Base-by-base conservation (phyloP, 177 flowering plant species). In the Vitis hybrid region DNA sequence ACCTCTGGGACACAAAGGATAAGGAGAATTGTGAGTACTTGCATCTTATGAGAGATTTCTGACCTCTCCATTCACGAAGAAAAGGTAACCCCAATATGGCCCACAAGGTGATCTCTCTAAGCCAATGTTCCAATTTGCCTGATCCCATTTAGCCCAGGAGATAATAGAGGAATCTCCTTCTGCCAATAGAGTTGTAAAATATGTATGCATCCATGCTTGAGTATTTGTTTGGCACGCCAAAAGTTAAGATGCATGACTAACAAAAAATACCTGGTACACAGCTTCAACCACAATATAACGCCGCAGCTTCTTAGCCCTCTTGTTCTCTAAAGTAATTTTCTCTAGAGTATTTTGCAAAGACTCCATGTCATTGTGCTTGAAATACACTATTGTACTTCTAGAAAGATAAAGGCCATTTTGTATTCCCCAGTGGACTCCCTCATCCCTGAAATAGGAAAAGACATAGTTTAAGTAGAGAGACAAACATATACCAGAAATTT, bases 331-430 rank as follows among this genome's bases (percentile, higher is more conserved):
- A 62, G 93, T 89, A 59, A 92, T 76, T 79, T 85, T 92, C 82
- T 96, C 95, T 70, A 96, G 69, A 24, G 86, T 84, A 67, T 56
- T 81, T 75, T 78, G 71, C 55, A 96, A 71, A 60, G 97, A 96
- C 50, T 85, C 86, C 98, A 94, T 92, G 72, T 96, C 91, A 81
- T 96, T 96, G 83, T 96, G 99, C 83, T 94, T 92, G 81, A 96
- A 93, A 79, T 87, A 89, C 66, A 89, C 78, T 71, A 96, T 75
- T 32, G 97, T 92, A 75, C 99, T 94, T 84, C 97, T 83, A 24
- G 99, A 96, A 66, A 96, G 97, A 79, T 92, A 78, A 67, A 96
- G 95, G 50, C 99, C 99, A 81, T 96, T 96, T 79, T 96, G 99
- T 73, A 96, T 91, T 64, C 90, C 97, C 99, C 98, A 96, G 68